Evolutionary conservation across 2,329 filamentous ascomycete genomes (phyloP), one percentile per base, ranked within the genome.

Genomic region (Nectriaceae sp.): DNA sequence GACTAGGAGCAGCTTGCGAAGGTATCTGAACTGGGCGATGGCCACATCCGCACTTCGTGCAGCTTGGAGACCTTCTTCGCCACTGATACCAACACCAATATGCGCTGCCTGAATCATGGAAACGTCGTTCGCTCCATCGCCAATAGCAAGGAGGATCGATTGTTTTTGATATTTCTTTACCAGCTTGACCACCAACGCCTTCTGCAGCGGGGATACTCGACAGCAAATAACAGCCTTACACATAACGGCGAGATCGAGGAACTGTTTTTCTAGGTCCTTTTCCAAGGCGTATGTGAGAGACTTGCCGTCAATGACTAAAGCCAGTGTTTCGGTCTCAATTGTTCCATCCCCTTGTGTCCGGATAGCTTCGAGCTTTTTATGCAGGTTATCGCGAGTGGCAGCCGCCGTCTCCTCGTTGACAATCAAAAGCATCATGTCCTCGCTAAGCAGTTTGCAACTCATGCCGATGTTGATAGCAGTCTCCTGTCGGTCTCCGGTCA

Each of bases 381-480:
- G 83, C 21, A 99, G 10, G 33, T 96, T 97, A 64, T 94, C 88
- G 42, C 89, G 80, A 4, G 94, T 97, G 4, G 84, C 89, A 29
- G 79, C 76, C 13, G 90, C 80, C 41, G 75, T 80, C 61, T 97
- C 92, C 66, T 99, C 94, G 64, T 99, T 99, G 64, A 99, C 33
- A 18, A 99, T 97, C 46, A 99, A 76, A 11, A 99, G 80, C 65
- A 94, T 96, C 94, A 29, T 99, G 62, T 99, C 95, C 71, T 99
- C 94, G 58, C 91, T 96, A 52, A 99, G 90, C 42, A 99, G 81
- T 73, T 97, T 97, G 74, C 94, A 99, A 68, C 91, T 97, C 94
- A 99, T 99, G 56, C 95, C 94, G 59, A 99, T 99, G 69, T 99
- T 99, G 80, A 99, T 99, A 47, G 94, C 94, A 21, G 94, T 99